phyloP scores from a whole-genome alignment of 306 rosid genomes.

The Cajanus cajan region DNA sequence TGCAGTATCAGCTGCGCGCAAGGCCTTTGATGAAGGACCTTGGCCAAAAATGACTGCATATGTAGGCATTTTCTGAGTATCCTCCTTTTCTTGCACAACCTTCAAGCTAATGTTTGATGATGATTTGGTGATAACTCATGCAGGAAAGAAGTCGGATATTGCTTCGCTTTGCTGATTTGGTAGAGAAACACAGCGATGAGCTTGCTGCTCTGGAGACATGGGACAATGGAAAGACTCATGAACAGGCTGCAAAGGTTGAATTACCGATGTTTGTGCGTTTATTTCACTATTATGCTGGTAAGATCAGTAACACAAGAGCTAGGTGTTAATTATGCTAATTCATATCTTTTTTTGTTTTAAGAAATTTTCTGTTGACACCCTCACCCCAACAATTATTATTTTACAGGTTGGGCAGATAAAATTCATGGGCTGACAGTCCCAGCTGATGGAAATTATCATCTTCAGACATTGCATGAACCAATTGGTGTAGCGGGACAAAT shows the following conservation, averaged over 20 bases:
- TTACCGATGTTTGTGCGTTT: constrained; percentile 65
- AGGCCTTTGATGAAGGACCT: constrained; percentile 95
- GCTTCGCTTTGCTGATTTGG: constrained; percentile 83
- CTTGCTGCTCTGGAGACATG: constrained; percentile 90
- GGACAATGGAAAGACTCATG: constrained; percentile 80
- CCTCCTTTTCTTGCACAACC: constrained; percentile 4
- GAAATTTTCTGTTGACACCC: background rate
- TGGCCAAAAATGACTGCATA: constrained; percentile 94
- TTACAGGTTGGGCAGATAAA: constrained; percentile 95
- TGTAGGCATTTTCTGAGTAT: constrained; percentile 39
- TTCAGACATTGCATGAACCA: constrained; percentile 88
- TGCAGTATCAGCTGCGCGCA: constrained; percentile 91
- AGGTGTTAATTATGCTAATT: background rate
- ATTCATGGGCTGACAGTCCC: constrained; percentile 93
- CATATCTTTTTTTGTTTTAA: background rate
- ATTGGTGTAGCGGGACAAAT: constrained; percentile 97
- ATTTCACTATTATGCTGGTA: constrained; percentile 86
- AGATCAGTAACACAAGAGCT: constrained; percentile 4
- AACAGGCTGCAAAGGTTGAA: constrained; percentile 61
- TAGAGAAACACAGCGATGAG: constrained; percentile 70
- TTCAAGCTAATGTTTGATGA: background rate
- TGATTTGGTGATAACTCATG: background rate
- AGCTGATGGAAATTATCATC: constrained; percentile 81
- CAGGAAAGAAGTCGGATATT: constrained; percentile 86
- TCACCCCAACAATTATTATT: background rate